These are phyloP conservation scores for Brassica incana DNA, from an alignment of 345 rosid genomes.

Conservation along the genomic window DNA sequence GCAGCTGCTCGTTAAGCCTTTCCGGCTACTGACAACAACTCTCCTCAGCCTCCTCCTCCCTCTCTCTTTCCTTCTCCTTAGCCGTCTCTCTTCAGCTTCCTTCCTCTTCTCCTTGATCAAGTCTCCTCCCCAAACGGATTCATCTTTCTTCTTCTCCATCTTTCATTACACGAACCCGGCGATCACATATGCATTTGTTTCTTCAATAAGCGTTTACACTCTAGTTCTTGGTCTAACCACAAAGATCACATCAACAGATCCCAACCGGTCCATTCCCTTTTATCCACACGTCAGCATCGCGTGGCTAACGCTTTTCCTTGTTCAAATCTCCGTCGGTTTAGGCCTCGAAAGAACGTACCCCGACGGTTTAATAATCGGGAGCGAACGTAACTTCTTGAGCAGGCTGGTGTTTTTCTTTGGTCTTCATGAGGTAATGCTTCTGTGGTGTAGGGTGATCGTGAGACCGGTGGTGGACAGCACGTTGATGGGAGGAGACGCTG, in stretches of 20 bases:
- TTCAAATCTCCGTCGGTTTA: constrained; percentile 59
- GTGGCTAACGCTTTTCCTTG: constrained; percentile 59
- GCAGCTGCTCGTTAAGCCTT: constrained; percentile 38
- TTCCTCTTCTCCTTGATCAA: constrained; percentile 36
- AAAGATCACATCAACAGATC: constrained; percentile 35
- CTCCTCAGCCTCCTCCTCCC: constrained; percentile 71
- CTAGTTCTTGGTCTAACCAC: constrained; percentile 62
- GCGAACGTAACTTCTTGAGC: constrained; percentile 44
- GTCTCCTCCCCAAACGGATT: constrained; percentile 18
- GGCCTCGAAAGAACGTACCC: constrained; percentile 55
- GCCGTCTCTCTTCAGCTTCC: constrained; percentile 53
- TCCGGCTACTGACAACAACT: constrained; percentile 50
- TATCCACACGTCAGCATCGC: constrained; percentile 47
- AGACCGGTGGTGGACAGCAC: constrained; percentile 72
- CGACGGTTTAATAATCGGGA: constrained; percentile 43
- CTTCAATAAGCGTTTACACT: constrained; percentile 49
- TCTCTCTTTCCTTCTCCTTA: constrained; percentile 66
- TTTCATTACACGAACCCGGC: constrained; percentile 41
- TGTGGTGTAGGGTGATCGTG: constrained; percentile 61
- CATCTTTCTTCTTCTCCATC: constrained; percentile 31
- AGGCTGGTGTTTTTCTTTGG: constrained; percentile 68
- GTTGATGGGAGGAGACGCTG: constrained; percentile 36
- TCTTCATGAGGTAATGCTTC: constrained; percentile 62
- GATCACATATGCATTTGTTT: constrained; percentile 47
- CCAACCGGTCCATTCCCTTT: constrained; percentile 28